These are phyloP conservation scores for Aspergillus ochraceus DNA, from an alignment of 2,329 filamentous ascomycete species.

Conservation along the genomic window DNA sequence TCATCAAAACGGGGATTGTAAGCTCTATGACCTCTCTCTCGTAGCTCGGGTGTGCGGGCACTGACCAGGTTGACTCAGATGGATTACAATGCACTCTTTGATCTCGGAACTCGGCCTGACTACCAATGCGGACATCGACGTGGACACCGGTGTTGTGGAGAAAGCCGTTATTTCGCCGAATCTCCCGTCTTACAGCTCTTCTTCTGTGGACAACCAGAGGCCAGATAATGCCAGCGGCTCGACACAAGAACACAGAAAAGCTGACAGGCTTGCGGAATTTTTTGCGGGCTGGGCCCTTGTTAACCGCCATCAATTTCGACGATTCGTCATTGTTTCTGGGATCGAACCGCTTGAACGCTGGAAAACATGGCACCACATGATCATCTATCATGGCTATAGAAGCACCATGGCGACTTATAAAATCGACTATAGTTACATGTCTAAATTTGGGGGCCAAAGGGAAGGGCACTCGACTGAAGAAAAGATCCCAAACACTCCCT, in stretches of 20 bases:
- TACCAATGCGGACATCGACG: conserved; percentile 13
- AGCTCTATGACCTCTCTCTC: conserved; percentile 2
- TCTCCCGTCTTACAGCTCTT: conserved; percentile 30
- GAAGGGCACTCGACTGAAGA: background rate
- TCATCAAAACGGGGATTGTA: conserved; percentile 22
- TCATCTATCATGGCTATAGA: conserved; percentile 12
- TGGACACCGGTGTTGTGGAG: conserved; percentile 22
- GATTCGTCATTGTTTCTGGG: conserved; percentile 27
- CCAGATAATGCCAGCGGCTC: conserved; percentile 24
- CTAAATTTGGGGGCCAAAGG: conserved; percentile 4
- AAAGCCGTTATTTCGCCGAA: conserved; percentile 31
- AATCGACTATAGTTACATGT: conserved; percentile 12
- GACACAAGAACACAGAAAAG: conserved; percentile 29
- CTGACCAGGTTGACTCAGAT: conserved; percentile 14
- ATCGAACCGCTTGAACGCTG: conserved; percentile 26
- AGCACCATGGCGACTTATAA: conserved; percentile 16
- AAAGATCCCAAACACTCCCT: conserved; percentile 7
- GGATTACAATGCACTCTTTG: conserved; percentile 27
- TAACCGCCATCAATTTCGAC: conserved; percentile 32
- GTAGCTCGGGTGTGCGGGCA: background rate
- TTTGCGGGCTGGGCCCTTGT: conserved; percentile 40
- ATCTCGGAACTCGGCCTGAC: conserved; percentile 23
- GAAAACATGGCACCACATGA: conserved; percentile 32
- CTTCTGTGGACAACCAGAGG: conserved; percentile 21
- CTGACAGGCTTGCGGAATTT: conserved; percentile 40